These are phyloP conservation scores for Wallacemonas rigidus DNA, from an alignment of 208 protist species.

Conservation along the genomic window DNA sequence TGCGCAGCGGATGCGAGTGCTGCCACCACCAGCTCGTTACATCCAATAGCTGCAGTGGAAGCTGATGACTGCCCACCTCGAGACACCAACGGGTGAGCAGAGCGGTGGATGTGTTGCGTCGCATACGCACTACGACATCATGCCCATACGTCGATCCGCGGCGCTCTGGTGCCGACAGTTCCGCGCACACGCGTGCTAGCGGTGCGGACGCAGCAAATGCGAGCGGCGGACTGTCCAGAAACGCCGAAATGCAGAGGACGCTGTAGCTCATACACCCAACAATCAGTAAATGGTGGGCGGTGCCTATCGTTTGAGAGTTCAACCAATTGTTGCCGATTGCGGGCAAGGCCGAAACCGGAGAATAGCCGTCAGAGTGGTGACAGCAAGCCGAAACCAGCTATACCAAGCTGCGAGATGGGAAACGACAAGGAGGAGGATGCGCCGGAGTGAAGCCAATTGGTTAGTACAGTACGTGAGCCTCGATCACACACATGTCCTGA, in stretches of 20 bases:
- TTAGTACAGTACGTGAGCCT: no score
- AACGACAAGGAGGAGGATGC: no score
- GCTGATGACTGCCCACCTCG: constrained; percentile 8
- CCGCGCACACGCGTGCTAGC: background rate
- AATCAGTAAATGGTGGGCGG: background rate
- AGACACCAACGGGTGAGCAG: background rate
- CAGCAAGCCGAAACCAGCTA: no score
- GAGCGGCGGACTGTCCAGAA: background rate
- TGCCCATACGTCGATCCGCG: background rate
- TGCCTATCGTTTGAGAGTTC: no score
- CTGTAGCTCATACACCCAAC: background rate
- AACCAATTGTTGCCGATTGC: no score
- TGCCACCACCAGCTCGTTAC: constrained; percentile 6
- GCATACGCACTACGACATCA: background rate
- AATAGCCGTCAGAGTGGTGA: no score
- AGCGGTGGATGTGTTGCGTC: background rate
- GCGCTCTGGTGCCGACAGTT: background rate
- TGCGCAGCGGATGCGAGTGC: background rate
- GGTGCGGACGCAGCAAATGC: background rate
- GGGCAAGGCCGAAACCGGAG: no score
- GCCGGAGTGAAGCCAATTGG: no score
- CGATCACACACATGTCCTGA: no score
- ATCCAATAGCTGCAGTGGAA: background rate
- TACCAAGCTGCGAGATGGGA: no score
- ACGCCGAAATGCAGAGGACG: background rate